Conservation (phyloP, 257 asterid genomes). For the Lantana camara region DNA sequence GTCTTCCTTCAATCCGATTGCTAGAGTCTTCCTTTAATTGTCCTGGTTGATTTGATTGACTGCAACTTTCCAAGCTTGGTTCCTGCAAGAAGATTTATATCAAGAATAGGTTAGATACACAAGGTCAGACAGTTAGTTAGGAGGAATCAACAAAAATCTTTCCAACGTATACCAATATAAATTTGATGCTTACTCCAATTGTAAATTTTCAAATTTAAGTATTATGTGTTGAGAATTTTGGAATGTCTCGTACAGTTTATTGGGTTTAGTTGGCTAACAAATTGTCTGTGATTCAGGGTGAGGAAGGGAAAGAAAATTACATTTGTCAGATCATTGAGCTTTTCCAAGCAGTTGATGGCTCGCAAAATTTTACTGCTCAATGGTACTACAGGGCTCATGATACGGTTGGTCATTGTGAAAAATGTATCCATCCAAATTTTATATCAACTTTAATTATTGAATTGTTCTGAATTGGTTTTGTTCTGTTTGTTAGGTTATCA, state of each 20-base stretch:
- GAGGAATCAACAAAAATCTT: too few species aligned
- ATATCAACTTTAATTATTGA: neutral
- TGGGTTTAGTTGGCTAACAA: neutral
- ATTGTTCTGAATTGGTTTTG: slow-evolving; percentile 14
- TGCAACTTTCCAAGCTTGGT: too few species aligned
- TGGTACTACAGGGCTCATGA: slow-evolving; percentile 80
- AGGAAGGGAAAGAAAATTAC: slow-evolving; percentile 38
- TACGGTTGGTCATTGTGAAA: slow-evolving; percentile 52
- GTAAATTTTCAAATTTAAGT: neutral
- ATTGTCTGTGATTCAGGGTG: slow-evolving; percentile 44
- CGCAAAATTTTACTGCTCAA: slow-evolving; percentile 52
- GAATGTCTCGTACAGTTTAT: neutral
- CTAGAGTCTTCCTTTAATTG: too few species aligned
- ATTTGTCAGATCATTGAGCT: slow-evolving; percentile 75
- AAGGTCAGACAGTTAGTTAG: too few species aligned
- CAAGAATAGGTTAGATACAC: too few species aligned
- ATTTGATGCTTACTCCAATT: neutral
- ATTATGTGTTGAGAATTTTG: neutral
- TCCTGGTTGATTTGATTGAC: too few species aligned
- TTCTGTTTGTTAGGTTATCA: slow-evolving; percentile 49
- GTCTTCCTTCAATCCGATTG: too few species aligned
- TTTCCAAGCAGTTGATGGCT: slow-evolving; percentile 58
- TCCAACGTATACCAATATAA: too few species aligned
- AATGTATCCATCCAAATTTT: neutral
- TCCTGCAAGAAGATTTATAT: too few species aligned